A percentile compares a stretch with the other conserved stretches of the same genome.
Conservation (phyloP, 1,284 basidiomycete genomes). For the Chalciporus sp. region DNA sequence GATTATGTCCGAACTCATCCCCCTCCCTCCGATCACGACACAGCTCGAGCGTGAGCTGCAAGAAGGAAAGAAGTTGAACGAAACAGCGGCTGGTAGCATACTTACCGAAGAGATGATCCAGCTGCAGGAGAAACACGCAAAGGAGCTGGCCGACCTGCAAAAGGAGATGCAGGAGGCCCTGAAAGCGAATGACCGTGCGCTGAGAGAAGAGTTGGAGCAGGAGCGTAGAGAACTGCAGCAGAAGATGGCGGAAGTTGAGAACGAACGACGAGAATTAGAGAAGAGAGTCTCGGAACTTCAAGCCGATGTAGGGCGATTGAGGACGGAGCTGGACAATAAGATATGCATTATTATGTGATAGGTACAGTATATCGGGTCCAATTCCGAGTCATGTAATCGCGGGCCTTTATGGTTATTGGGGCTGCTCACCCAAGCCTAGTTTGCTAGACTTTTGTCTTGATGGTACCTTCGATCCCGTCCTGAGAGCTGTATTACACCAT, state of each 20-base stretch:
- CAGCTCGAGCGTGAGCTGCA: conserved; percentile 35
- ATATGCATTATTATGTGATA: too few relatives aligned
- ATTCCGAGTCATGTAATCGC: too few relatives aligned
- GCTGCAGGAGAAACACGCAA: too few relatives aligned
- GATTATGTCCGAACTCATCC: conserved; percentile 25
- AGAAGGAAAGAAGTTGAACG: background rate
- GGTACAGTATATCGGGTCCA: too few relatives aligned
- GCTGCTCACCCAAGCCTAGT: too few relatives aligned
- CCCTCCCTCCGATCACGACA: conserved; percentile 26
- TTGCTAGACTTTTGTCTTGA: too few relatives aligned
- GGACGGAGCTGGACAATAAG: too few relatives aligned
- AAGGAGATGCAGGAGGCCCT: background rate
- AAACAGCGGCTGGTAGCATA: background rate
- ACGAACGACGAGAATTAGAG: background rate
- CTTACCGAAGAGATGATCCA: background rate
- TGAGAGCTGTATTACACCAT: too few relatives aligned
- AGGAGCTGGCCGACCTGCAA: background rate
- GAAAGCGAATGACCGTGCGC: background rate
- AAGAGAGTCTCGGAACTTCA: too few relatives aligned
- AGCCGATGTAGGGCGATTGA: too few relatives aligned
- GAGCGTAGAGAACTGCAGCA: background rate
- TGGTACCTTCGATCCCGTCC: too few relatives aligned
- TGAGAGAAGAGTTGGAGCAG: background rate
- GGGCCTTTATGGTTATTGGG: too few relatives aligned
- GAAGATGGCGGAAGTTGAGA: background rate